Evolutionary conservation across 192 early-diverging fungal genomes (phyloP), one percentile per base, ranked within the genome.

Genomic region (Thoreauomyces humboldtii): DNA sequence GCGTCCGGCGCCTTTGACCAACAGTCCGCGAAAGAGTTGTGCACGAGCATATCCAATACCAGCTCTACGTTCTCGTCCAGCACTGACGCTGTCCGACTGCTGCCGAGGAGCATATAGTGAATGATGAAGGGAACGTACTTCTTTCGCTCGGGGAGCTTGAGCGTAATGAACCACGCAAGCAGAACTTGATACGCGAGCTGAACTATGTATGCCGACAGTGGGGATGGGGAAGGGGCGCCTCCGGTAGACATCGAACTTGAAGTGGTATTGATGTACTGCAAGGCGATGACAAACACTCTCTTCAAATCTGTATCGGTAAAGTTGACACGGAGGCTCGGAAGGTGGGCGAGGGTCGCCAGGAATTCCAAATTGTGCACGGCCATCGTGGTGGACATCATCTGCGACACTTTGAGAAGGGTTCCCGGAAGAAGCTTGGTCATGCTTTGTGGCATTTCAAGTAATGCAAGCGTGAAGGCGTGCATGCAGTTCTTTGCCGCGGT

Each of bases 161-260:
- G 76, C 17, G 86, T 86, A 55, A 92, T 84, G 65, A 93, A 97
- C 90, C 92, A 98, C 42, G 88, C 81, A 29, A 89, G 85, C 31
- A 96, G 87, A 0, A 95, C 90, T 61, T 95, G 90, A 74, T 94
- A 98, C 6, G 94, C 95, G 81, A 98, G 83, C n/a, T 89, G 87
- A 4, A 91, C 60, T 41, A 94, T 87, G 63, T 95, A 96, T 52
- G 90, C 89, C 14, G 42, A 33, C 2, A 60, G 24, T 29, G 28
- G 21, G 19, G 59, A 60, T 24, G 50, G 32, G 2, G 44, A 3
- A 15, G 50, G 19, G 2, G 37, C 43, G 2, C 34, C 19, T 37
- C 34, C 36, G 4, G 54, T 32, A 9, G 53, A 21, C 21, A 17
- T 53, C 7, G 54, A 11, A 14, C 32, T 52, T 2, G 25, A 63